Evolutionary conservation across 176 grass and related monocot genomes (phyloP), one percentile per base, ranked within the genome.

Genomic region (Phoenix dactylifera): DNA sequence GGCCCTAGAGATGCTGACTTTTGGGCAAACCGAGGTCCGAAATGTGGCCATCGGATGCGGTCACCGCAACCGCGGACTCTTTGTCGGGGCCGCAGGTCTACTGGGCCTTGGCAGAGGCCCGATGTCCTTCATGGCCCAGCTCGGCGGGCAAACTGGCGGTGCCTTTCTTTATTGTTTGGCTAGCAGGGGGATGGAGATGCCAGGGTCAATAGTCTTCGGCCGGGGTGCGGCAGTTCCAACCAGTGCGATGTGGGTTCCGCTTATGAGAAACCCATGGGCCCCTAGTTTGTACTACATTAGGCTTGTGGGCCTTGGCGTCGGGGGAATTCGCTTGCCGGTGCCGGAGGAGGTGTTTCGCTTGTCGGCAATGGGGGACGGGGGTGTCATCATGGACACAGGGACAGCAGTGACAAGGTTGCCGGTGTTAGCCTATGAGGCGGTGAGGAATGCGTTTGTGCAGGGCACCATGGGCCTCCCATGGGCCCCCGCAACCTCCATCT

Each of bases 251-350:
- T 97, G 92, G 92, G 92, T 97, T 17, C 86, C 75, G 0, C 87
- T 97, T 7, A 28, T 85, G 29, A 81, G 84, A 1, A 97, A 97
- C 72, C 69, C 73, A 6, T 72, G 80, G 4, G 72, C 78, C 14
- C 77, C 92, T 16, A 91, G 75, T 72, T 97, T 97, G 66, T 97
- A 97, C 78, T 97, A 97, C 70, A 83, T 97, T 7, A 62, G 78
- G n/a, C 55, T 97, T 3, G 28, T 72, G 1, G 92, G 92, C 5
- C 74, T 91, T 39, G 92, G 84, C 57, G 83, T 97, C 50, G 87
- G 83, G 0, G 87, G 85, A 39, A 58, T 29, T 24, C 32, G 63
- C 66, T 64, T 97, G 29, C 70, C 80, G 22, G 66, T 97, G 18
- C 39, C 63, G 22, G 81, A 74, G 20, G 76, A 73, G 20, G 55